These are phyloP conservation scores for Colletotrichum horii DNA, from an alignment of 2,329 filamentous ascomycete species.

Conservation along the genomic window DNA sequence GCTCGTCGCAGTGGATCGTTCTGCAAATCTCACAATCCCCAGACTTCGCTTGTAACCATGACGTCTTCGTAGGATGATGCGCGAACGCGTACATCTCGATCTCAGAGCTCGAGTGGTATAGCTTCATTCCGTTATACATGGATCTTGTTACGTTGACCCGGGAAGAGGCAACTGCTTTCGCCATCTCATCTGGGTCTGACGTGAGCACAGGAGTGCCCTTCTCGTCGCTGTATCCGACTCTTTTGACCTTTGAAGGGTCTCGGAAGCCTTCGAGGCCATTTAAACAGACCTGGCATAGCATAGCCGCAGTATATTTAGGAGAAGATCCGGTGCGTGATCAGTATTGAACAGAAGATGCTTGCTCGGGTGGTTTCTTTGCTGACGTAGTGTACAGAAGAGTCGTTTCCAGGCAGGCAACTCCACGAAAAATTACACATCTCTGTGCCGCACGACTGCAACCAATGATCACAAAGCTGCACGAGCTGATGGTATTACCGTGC, in stretches of 20 bases:
- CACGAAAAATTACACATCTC: not conserved
- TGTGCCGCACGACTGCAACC: not conserved
- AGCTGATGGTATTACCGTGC: not conserved
- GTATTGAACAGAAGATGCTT: not conserved
- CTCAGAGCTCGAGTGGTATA: not conserved
- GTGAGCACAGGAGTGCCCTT: not conserved
- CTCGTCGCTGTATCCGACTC: not conserved
- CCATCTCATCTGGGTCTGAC: not conserved
- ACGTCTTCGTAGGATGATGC: not conserved
- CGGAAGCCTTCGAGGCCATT: not conserved
- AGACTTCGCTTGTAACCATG: not conserved
- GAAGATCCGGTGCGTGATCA: not conserved
- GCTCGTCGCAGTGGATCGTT: not conserved
- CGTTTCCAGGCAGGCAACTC: not conserved
- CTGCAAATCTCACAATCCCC: not conserved
- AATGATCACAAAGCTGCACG: not conserved
- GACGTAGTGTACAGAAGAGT: not conserved
- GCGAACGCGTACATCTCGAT: not conserved
- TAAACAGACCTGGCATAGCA: not conserved
- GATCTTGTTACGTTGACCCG: not conserved
- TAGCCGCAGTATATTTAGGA: not conserved
- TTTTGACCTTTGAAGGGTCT: not conserved
- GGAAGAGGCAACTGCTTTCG: not conserved
- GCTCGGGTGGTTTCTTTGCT: not conserved
- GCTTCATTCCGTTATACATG: not conserved